phyloP scores from a whole-genome alignment of 2,329 filamentous ascomycete genomes.

The Westerdykella aurantiaca region DNA sequence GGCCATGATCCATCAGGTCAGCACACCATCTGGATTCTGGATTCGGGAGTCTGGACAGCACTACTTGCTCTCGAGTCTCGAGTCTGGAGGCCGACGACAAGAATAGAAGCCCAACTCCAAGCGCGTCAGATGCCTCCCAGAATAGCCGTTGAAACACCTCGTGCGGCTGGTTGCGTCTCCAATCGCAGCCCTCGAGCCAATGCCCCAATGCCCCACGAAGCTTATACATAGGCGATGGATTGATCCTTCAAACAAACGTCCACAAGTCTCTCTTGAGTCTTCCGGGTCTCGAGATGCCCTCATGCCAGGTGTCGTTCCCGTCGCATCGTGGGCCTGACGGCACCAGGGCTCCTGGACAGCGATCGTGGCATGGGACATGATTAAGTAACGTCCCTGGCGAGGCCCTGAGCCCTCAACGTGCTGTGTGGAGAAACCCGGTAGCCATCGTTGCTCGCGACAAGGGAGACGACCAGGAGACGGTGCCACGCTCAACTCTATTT shows the following conservation, averaged over 20 bases:
- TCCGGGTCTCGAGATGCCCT: too few relatives aligned
- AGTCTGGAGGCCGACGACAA: background rate
- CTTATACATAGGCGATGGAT: too few relatives aligned
- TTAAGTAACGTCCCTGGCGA: constrained; percentile 34
- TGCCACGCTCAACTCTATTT: constrained; percentile 33
- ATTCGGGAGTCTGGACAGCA: background rate
- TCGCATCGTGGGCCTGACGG: constrained; percentile 1
- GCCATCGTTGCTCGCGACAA: constrained; percentile 27
- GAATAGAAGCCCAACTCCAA: background rate
- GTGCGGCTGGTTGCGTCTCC: too few relatives aligned
- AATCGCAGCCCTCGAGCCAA: too few relatives aligned
- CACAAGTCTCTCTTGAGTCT: too few relatives aligned
- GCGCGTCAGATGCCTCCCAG: background rate
- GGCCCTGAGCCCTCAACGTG: constrained; percentile 14
- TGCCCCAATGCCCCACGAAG: too few relatives aligned
- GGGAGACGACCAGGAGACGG: constrained; percentile 35
- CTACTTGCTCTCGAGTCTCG: background rate
- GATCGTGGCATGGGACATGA: constrained; percentile 36
- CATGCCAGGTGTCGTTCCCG: constrained; percentile 12
- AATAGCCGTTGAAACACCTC: too few relatives aligned
- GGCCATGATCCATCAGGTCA: background rate
- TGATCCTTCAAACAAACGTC: too few relatives aligned
- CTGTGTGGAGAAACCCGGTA: constrained; percentile 36
- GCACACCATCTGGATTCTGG: background rate
- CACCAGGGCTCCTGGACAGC: constrained; percentile 19